These are phyloP conservation scores for Aspergillus sp. DNA, from an alignment of 2,329 filamentous ascomycete genomes.

Conservation along the genomic window DNA sequence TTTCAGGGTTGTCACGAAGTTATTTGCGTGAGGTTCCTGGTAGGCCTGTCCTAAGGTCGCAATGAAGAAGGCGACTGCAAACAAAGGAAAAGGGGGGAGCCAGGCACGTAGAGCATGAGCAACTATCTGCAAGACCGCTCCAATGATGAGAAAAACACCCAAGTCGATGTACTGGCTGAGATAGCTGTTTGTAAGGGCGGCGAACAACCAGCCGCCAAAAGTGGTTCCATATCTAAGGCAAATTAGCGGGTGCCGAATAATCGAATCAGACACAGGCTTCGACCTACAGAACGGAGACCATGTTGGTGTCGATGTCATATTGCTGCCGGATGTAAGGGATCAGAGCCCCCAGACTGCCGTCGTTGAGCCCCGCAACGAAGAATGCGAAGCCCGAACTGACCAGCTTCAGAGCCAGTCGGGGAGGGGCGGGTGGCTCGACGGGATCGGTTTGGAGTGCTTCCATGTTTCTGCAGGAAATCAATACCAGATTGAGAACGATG, in stretches of 20 bases:
- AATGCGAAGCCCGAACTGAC: conserved; percentile 60
- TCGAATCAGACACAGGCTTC: too few relatives aligned
- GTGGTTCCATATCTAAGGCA: conserved; percentile 52
- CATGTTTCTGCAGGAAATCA: neutral
- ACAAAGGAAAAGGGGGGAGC: conserved; percentile 58
- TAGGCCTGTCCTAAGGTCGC: conserved; percentile 61
- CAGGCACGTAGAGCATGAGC: conserved; percentile 54
- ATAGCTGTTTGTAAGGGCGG: conserved; percentile 53
- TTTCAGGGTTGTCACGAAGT: conserved; percentile 55
- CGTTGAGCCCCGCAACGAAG: conserved; percentile 65
- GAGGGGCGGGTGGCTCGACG: neutral
- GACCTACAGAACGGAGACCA: conserved; percentile 52
- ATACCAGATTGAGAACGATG: too few relatives aligned
- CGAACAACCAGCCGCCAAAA: conserved; percentile 61
- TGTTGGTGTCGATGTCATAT: conserved; percentile 55
- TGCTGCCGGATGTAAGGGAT: conserved; percentile 62
- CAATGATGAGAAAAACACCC: conserved; percentile 57
- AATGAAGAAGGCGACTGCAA: conserved; percentile 58
- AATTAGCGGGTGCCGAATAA: neutral
- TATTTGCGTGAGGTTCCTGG: conserved; percentile 64
- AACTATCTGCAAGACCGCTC: conserved; percentile 53
- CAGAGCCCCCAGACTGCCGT: conserved; percentile 63
- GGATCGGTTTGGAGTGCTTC: neutral
- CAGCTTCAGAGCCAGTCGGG: conserved; percentile 45
- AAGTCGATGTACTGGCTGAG: conserved; percentile 54